phyloP scores from a whole-genome alignment of 2,329 filamentous ascomycete species.

The Monilinia vaccinii-corymbosi region DNA sequence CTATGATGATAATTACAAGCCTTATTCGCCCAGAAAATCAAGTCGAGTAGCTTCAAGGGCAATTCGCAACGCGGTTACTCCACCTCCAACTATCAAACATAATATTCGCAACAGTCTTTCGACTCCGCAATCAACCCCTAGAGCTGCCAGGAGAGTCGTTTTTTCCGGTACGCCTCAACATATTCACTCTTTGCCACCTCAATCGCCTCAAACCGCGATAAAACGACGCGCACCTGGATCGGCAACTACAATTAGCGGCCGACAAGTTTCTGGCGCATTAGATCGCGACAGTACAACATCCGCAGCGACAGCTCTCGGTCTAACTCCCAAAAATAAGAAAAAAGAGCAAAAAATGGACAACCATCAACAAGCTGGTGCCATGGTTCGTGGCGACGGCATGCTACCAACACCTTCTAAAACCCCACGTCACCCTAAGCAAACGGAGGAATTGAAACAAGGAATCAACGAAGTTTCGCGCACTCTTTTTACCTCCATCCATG shows the following conservation, averaged over 20 bases:
- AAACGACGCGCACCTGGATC: conserved; percentile 21
- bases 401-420: conserved; percentile 75
- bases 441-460: conserved; percentile 39
- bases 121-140: conserved; percentile 14
- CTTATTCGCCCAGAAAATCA: conserved; percentile 63
- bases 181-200: conserved; percentile 14
- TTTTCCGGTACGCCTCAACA: conserved; percentile 18
- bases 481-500: conserved; percentile 42
- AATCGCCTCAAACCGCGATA: conserved; percentile 23
- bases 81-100: conserved; percentile 33
- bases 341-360: conserved; percentile 19
- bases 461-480: conserved; percentile 49
- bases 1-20: conserved; percentile 59
- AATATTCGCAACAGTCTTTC: conserved; percentile 28
- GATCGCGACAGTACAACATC: conserved; percentile 36
- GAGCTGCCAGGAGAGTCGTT: conserved; percentile 14
- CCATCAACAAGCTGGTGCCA: conserved; percentile 14
- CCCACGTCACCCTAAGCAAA: conserved; percentile 52
- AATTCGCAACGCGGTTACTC: conserved; percentile 40
- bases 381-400: conserved; percentile 38
- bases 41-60: conserved; percentile 52
- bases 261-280: conserved; percentile 38
- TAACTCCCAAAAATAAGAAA: conserved; percentile 17
- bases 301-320: conserved; percentile 31
- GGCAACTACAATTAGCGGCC: conserved; percentile 36